These are phyloP conservation scores for Verbena officinalis DNA, from an alignment of 257 asterid genomes.

Conservation along the genomic window DNA sequence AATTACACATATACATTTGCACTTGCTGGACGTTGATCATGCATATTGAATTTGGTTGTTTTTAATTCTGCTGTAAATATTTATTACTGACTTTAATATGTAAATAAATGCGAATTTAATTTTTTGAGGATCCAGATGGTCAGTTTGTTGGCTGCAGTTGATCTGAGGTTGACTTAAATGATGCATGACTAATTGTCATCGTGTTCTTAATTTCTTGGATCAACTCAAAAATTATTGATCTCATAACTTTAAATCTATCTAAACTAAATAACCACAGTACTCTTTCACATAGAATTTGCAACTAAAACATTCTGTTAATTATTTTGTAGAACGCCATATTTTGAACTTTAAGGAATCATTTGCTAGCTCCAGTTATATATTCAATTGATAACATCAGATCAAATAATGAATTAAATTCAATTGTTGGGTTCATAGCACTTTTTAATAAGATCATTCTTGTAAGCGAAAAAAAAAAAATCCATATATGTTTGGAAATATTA, in stretches of 20 bases:
- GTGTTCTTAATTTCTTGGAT: constrained; percentile 30
- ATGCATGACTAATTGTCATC: neutral
- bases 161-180: constrained; percentile 15
- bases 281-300: neutral
- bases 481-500: constrained; percentile 5
- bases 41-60: neutral
- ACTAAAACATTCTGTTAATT: too few species aligned
- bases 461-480: neutral
- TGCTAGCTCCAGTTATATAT: too few species aligned
- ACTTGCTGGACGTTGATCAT: too few species aligned
- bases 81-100: neutral
- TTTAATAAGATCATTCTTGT: neutral
- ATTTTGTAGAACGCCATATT: too few species aligned
- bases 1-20: neutral
- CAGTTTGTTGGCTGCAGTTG: constrained; percentile 24
- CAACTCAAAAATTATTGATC: constrained; percentile 17
- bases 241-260: neutral
- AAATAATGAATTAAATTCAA: too few species aligned
- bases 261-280: neutral
- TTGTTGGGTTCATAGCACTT: too few species aligned
- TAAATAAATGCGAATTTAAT: neutral
- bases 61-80: constrained; percentile 8
- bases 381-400: too few species aligned
- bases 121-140: constrained; percentile 34
- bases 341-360: too few species aligned